Base-by-base conservation (phyloP, 176 grass and related monocot species). In the Pontederia paniculata region DNA sequence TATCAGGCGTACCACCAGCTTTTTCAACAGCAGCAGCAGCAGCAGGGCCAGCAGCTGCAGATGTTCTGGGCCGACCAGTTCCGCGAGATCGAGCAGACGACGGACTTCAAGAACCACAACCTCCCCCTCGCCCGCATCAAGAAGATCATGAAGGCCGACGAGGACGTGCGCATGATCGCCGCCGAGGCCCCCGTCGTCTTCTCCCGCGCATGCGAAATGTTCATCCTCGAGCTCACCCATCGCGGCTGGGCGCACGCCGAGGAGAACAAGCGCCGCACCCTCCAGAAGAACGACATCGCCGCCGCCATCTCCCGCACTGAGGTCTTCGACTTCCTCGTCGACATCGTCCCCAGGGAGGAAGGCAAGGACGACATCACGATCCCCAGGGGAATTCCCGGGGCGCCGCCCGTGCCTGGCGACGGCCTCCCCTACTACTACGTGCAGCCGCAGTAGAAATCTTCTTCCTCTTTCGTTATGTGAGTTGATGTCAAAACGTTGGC, bases 1-100 rank as follows among this genome's bases (percentile, higher is more conserved):
- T 37, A 37, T 6, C 28, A 37, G 28, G 28, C 28, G 28, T 37
- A 37, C 28, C 28, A 37, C 28, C 28, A 37, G 28, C 28, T 37
- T 37, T 37, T 37, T 6, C 28, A 37, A 6, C 28, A 37, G 28
- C 28, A 3, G 25, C 25, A 31, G 25, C 25, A 31, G 28, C 28
- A 37, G 28, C 28, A 37, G 28, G 7, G 28, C 28, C 28, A 37
- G 28, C 28, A 37, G 28, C 28, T 37, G 1, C 28, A 2, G 28
- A 37, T 77, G 56, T 95, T 95, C 81, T 95, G 89, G 89, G 84
- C 84, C 45, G 84, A 88, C 54, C 89, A 88, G 75, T 82, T 73
- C 74, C 84, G 84, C 46, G 88, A 93, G 78, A 77, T 86, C 69
- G 88, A 93, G 64, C 68, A 80, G 13, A 76, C 75, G 41, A 76